A percentile compares a stretch with the other conserved stretches of the same genome.
These are phyloP conservation scores for Baudoinia panamericana DNA, from an alignment of 495 filamentous ascomycete genomes.

Conservation along the genomic window DNA sequence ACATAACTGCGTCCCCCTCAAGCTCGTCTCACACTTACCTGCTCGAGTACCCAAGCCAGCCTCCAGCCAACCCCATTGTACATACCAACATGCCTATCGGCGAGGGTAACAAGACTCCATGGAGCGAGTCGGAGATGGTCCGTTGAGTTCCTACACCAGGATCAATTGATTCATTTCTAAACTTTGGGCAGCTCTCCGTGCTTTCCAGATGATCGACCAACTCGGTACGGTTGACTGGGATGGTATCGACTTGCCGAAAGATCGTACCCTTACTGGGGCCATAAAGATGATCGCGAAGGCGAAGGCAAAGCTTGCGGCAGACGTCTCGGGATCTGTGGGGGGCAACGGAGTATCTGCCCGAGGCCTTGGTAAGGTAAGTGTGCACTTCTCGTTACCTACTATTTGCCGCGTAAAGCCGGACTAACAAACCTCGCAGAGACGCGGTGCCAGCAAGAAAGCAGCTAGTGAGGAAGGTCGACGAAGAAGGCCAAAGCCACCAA, in stretches of 20 bases:
- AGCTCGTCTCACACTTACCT: too few species aligned
- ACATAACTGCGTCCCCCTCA: too few species aligned
- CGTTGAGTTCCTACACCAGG: conserved; percentile 1
- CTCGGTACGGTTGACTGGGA: conserved; percentile 17
- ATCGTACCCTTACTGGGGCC: conserved; percentile 16
- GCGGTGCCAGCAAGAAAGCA: too few species aligned
- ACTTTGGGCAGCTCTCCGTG: conserved; percentile 21
- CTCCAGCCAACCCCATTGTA: neutral
- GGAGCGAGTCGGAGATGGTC: conserved; percentile 33
- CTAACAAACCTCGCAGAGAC: too few species aligned
- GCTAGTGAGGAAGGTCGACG: too few species aligned
- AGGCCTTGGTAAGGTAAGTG: neutral
- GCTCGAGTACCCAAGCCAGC: neutral
- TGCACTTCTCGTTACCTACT: neutral
- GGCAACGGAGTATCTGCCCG: neutral
- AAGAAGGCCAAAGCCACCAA: too few species aligned
- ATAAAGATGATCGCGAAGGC: conserved; percentile 12
- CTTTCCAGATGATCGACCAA: conserved; percentile 24
- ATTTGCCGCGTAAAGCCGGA: too few species aligned
- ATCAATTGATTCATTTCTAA: neutral
- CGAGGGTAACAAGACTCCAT: conserved; percentile 11
- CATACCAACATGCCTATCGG: neutral
- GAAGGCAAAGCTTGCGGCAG: conserved; percentile 13
- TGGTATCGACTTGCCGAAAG: conserved; percentile 18
- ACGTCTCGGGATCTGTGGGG: neutral